Evolutionary conservation across 2,329 filamentous ascomycete species (phyloP).

Genomic region (Nemania serpens): DNA sequence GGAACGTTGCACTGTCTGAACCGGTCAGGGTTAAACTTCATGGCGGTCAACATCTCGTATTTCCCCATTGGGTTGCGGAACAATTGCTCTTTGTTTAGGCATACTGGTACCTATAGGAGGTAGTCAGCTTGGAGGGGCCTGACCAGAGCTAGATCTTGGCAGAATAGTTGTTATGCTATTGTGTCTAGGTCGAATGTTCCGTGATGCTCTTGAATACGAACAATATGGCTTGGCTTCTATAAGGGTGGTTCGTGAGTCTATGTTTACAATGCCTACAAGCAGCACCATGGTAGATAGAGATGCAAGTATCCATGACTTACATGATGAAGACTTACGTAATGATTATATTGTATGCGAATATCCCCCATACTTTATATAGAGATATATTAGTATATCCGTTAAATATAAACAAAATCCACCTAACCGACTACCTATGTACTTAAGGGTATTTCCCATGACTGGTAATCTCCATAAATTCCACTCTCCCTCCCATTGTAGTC

Average conservation of each 20-base stretch:
- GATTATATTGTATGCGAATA: too few relatives aligned
- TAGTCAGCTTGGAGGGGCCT: background rate
- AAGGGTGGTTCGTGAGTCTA: background rate
- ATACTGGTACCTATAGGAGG: background rate
- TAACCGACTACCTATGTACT: background rate
- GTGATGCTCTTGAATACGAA: background rate
- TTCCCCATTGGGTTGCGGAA: constrained; percentile 5
- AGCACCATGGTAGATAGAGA: too few relatives aligned
- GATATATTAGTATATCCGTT: too few relatives aligned
- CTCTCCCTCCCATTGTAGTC: background rate
- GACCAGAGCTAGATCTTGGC: constrained; percentile 9
- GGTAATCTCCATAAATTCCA: constrained; percentile 6
- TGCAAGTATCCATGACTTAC: too few relatives aligned
- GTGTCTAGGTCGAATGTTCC: background rate
- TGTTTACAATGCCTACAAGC: background rate
- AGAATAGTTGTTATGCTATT: background rate
- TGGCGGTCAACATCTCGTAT: constrained; percentile 14
- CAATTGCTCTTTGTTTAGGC: background rate
- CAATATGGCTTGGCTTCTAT: background rate
- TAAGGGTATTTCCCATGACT: background rate
- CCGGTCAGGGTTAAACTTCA: background rate
- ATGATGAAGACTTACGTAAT: too few relatives aligned
- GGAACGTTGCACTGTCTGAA: constrained; percentile 9
- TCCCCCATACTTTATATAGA: too few relatives aligned
- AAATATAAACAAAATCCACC: too few relatives aligned